Evolutionary conservation across 768 basidiomycete species (phyloP), one percentile per base, ranked within the genome.

Genomic region (Termitomyces sp.): DNA sequence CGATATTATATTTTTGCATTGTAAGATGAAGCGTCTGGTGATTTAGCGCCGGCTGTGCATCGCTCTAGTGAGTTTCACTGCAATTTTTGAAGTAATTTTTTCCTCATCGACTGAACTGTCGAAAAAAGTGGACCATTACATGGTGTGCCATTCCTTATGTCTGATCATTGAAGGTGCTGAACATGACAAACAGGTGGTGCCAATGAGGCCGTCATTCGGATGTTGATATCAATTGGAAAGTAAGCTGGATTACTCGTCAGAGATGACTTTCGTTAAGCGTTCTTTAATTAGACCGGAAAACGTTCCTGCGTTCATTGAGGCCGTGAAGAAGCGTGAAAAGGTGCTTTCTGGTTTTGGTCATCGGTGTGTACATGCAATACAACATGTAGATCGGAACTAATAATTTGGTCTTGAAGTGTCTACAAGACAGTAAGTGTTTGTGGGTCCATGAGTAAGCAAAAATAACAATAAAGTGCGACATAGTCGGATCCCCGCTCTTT

Each of bases 161-260:
- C 20, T 18, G 15, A 0, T 28, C 15, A 37, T n/a, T 9, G 18
- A n/a, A 58, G 15, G 58, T 52, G 10, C 47, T 59, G 28, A 20
- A 24, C 50, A 58, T 15, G 26, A 55, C 67, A 81, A 29, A 55
- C 67, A 81, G 90, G 92, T 62, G 92, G 93, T 52, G 94, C 93
- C 3, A 94, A 94, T 64, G 93, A 96, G 70, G 92, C 94, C 5
- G 94, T 96, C 60, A 93, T 96, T 66, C 86, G 94, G 15, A 96
- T 96, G 94, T 76, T 96, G 42, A 80, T 92, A 44, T 86, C 90
- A 1, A 94, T 96, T 60, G 93, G 92, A 65, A 84, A 83, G 83
- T 90, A 64, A 65, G 84, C 69, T 22, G 6, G 34, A n/a, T 28
- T 6, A 20, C 34, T 37, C 4, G 24, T 16, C 22, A 31, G 18